Percentiles rank a stretch among this genome's conserved stretches.
Conservation (phyloP, 2,329 filamentous ascomycete genomes). For the Fulvia fulva region DNA sequence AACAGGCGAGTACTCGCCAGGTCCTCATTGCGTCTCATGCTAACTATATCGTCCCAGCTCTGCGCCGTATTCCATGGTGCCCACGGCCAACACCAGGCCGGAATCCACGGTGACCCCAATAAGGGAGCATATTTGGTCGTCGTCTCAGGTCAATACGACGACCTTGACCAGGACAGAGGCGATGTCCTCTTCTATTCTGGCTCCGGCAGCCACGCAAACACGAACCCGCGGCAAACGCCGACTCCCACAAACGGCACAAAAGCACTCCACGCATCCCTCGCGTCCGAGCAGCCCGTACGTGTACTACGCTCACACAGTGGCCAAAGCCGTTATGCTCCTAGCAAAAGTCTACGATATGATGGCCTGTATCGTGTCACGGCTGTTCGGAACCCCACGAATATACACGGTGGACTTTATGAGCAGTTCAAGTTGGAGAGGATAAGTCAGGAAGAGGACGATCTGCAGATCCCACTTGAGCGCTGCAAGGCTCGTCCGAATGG, state of each 20-base stretch:
- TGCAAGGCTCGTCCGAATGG: constrained; percentile 16
- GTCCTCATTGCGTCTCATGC: not conserved
- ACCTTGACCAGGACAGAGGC: constrained; percentile 24
- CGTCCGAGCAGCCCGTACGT: constrained; percentile 15
- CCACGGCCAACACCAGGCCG: constrained; percentile 23
- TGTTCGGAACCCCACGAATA: constrained; percentile 14
- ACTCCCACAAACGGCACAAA: constrained; percentile 16
- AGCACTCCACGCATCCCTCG: constrained; percentile 17
- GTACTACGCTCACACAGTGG: constrained; percentile 21
- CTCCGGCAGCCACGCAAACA: constrained; percentile 23
- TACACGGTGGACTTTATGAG: constrained; percentile 26
- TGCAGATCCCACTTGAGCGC: constrained; percentile 11
- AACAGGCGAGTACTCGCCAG: not conserved
- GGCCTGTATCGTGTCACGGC: constrained; percentile 23
- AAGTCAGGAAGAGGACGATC: constrained; percentile 2
- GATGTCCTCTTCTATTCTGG: constrained; percentile 26
- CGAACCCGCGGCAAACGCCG: constrained; percentile 17
- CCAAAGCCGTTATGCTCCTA: constrained; percentile 14
- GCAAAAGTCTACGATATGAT: constrained; percentile 25
- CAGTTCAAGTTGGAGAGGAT: constrained; percentile 25
- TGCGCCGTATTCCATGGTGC: constrained; percentile 25
- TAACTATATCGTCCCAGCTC: constrained; percentile 14
- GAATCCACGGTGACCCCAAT: constrained; percentile 19
- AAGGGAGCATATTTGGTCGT: constrained; percentile 26
- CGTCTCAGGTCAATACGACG: constrained; percentile 24